Base-by-base conservation (phyloP, 2,329 filamentous ascomycete species). In the Paraphaeosphaeria sporulosa region DNA sequence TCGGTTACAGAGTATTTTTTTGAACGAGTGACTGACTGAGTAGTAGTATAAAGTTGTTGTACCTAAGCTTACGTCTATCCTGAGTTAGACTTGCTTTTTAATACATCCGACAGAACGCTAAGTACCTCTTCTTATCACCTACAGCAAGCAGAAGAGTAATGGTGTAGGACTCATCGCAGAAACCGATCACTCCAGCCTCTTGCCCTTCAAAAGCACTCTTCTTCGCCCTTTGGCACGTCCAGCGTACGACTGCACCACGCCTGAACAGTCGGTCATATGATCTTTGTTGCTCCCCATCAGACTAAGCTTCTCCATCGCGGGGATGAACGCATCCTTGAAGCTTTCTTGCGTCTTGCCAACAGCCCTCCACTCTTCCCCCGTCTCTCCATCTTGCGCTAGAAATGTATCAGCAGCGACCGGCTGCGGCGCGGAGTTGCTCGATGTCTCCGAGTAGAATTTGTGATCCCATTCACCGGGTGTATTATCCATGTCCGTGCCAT, bases 391-490 rank as follows among this genome's bases (percentile, higher is more conserved):
- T 12, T 59, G 32, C 10, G 47, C 38, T 36, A 57, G 10, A n/a
- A 48, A 60, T 2, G n/a, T 30, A 52, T 63, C 60, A 32, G 46
- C 46, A 9, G 40, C 10, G 6, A 63, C 34, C 2, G 49, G 46
- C 12, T 43, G 57, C 21, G 67, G 62, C 8, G 63, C 58, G 10
- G 46, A 52, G 21, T 57, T 56, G 4, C 50, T 49, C 27, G 65
- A 40, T 1, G 62, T 67, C 27, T 71, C 58, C 12, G n/a, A 17
- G 46, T 72, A 72, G 59, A 68, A 71, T 2, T 58, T 51, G 3
- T 67, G 56, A 40, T 70, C 68, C 69, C 69, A 72, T 32, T 61
- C 47, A 3, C 62, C 64, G 8, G 65, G 59, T 1, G 67, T 70
- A 23, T 57, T 57, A 51, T 72, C 70, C 48, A 69, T 52, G 9